Percentiles rank a stretch among this genome's conserved stretches.
phyloP scores from a whole-genome alignment of 177 flowering plant genomes.

The Vitis hybrid region DNA sequence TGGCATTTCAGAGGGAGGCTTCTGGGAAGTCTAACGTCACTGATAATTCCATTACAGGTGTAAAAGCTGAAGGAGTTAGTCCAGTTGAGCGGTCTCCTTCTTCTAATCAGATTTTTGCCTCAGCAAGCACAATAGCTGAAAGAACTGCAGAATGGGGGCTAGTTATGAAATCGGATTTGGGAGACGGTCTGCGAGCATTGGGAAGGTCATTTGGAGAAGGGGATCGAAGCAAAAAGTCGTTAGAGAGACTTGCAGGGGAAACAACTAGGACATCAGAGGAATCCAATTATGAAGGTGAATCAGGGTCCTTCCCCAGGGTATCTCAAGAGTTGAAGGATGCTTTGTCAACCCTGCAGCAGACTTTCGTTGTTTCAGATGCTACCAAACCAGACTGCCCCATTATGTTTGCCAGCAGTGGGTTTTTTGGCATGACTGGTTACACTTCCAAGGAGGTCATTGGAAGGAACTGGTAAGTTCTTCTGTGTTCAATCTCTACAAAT shows the following conservation, averaged over 20 bases:
- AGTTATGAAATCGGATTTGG: constrained; percentile 37
- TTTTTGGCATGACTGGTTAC: constrained; percentile 87
- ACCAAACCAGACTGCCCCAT: constrained; percentile 85
- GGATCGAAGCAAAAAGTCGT: constrained; percentile 25
- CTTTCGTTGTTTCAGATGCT: constrained; percentile 95
- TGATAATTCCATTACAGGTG: background rate
- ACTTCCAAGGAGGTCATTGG: constrained; percentile 79
- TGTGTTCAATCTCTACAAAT: background rate
- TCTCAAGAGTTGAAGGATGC: constrained; percentile 90
- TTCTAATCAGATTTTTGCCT: constrained; percentile 22
- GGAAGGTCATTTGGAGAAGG: constrained; percentile 22
- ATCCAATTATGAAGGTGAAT: constrained; percentile 22
- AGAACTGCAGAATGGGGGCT: constrained; percentile 81
- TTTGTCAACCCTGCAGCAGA: constrained; percentile 72
- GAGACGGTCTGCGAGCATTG: constrained; percentile 9
- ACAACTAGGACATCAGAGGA: constrained; percentile 58
- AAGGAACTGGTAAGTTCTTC: constrained; percentile 67
- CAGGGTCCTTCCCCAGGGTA: constrained; percentile 53
- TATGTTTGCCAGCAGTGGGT: constrained; percentile 92
- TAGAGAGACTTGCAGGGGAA: constrained; percentile 19
- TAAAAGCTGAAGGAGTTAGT: background rate
- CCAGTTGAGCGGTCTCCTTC: background rate
- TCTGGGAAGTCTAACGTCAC: background rate
- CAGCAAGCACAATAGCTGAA: constrained; percentile 44
- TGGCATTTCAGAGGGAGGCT: constrained; percentile 48